These are phyloP conservation scores for Immersiporthe knoxdaviesiana DNA, from an alignment of 2,329 filamentous ascomycete species.

Conservation along the genomic window DNA sequence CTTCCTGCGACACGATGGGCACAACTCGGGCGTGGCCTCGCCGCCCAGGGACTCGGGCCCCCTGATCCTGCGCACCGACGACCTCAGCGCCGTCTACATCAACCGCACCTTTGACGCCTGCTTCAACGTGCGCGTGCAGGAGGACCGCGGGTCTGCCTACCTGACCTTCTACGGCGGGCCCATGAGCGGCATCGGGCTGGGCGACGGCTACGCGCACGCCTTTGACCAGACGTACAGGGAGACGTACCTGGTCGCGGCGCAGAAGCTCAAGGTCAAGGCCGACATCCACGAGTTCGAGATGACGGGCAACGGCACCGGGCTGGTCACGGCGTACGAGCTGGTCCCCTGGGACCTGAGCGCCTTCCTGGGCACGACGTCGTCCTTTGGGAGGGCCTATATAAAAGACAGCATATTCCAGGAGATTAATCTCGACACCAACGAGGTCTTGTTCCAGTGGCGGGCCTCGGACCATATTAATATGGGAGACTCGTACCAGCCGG, in stretches of 20 bases:
- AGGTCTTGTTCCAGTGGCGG: slow-evolving; percentile 43
- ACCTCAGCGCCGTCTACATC: slow-evolving; percentile 45
- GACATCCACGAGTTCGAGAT: slow-evolving; percentile 49
- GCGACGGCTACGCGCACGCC: slow-evolving; percentile 14
- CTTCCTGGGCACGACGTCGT: slow-evolving; percentile 30
- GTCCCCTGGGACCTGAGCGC: slow-evolving; percentile 32
- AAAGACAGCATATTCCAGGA: slow-evolving; percentile 45
- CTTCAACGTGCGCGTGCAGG: slow-evolving; percentile 36
- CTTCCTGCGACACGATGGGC: slow-evolving; percentile 38
- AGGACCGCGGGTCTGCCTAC: slow-evolving; percentile 26
- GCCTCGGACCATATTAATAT: slow-evolving; percentile 39
- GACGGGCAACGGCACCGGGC: slow-evolving; percentile 44
- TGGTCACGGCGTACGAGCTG: slow-evolving; percentile 46
- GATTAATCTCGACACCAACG: slow-evolving; percentile 41
- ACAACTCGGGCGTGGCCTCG: slow-evolving; percentile 12
- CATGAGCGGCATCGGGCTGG: slow-evolving; percentile 23
- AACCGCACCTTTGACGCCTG: slow-evolving; percentile 38
- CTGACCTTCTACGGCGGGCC: slow-evolving; percentile 33
- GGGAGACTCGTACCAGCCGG: slow-evolving; percentile 24
- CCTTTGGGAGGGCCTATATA: slow-evolving; percentile 33
- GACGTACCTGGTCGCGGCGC: slow-evolving; percentile 32
- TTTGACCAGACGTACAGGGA: slow-evolving; percentile 39
- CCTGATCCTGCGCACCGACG: slow-evolving; percentile 41
- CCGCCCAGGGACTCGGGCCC: slow-evolving; percentile 36
- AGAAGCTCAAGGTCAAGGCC: slow-evolving; percentile 25